Percentiles rank a stretch among this genome's conserved stretches.
Evolutionary conservation across 805 yeast species (phyloP).

Genomic region (Vanderwaltozyma verrucispora): DNA sequence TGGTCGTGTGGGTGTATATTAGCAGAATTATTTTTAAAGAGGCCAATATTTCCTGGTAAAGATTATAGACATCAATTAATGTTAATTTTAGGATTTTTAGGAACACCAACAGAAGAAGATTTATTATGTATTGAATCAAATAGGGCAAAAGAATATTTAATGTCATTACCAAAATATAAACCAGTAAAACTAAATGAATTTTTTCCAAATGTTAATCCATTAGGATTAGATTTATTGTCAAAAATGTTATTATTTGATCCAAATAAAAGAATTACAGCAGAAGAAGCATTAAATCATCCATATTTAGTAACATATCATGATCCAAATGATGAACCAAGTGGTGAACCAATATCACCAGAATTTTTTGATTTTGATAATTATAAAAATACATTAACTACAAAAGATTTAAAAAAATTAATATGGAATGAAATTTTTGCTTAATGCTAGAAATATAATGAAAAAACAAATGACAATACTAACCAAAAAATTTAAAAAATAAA

Average conservation of each 20-base stretch:
- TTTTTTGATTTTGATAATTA: constrained; percentile 82
- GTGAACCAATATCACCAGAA: constrained; percentile 71
- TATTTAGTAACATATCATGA: constrained; percentile 85
- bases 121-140: constrained; percentile 63
- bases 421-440: constrained; percentile 55
- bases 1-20: constrained; percentile 97
- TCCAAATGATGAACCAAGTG: constrained; percentile 85
- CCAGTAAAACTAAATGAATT: constrained; percentile 17
- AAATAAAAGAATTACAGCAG: constrained; percentile 68
- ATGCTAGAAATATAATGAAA: too few species aligned
- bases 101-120: constrained; percentile 79
- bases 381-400: constrained; percentile 67
- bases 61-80: constrained; percentile 89
- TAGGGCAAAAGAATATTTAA: constrained; percentile 82
- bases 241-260: constrained; percentile 79
- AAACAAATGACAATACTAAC: too few species aligned
- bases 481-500: too few species aligned
- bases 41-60: constrained; percentile 87
- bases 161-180: constrained; percentile 56
- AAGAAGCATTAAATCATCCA: constrained; percentile 77
- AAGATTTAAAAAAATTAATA: constrained; percentile 67
- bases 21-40: constrained; percentile 79
- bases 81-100: constrained; percentile 73
- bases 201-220: constrained; percentile 48
- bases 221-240: constrained; percentile 56